These are phyloP conservation scores for Ophiosphaerella narmari DNA, from an alignment of 2,329 filamentous ascomycete species.

Conservation along the genomic window DNA sequence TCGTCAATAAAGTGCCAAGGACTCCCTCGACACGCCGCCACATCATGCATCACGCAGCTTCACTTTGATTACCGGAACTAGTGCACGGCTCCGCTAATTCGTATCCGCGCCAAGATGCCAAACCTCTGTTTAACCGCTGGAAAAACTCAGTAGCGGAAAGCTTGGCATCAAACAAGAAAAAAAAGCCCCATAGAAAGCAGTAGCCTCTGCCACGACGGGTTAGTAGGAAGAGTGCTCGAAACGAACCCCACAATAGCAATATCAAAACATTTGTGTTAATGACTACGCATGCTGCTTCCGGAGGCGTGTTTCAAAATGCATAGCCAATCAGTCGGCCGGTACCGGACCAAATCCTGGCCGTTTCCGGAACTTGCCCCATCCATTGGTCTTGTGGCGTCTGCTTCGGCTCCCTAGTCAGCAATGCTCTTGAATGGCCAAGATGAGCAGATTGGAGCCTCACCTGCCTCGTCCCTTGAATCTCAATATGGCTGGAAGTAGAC, in stretches of 20 bases:
- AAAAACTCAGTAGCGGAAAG: slow-evolving; percentile 17
- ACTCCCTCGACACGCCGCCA: slow-evolving; percentile 2
- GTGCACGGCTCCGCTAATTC: slow-evolving; percentile 11
- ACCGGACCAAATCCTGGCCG: background rate
- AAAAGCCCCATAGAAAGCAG: slow-evolving; percentile 11
- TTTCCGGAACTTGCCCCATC: background rate
- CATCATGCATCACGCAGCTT: slow-evolving; percentile 10
- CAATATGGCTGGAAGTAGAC: slow-evolving; percentile 23
- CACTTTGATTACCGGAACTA: slow-evolving; percentile 10
- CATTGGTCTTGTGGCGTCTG: slow-evolving; percentile 4
- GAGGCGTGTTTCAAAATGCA: slow-evolving; percentile 22
- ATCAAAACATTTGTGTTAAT: slow-evolving; percentile 32
- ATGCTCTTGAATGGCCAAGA: slow-evolving; percentile 18
- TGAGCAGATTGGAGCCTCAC: slow-evolving; percentile 20
- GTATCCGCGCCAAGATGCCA: slow-evolving; percentile 15
- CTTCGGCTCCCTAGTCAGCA: background rate
- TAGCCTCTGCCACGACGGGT: slow-evolving; percentile 9
- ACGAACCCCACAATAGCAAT: slow-evolving; percentile 21
- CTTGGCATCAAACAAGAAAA: slow-evolving; percentile 16
- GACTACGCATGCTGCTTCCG: slow-evolving; percentile 19
- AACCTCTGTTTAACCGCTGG: slow-evolving; percentile 20
- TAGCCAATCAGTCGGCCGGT: slow-evolving; percentile 15
- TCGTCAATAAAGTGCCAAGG: slow-evolving; percentile 7
- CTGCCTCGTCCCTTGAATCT: slow-evolving; percentile 14
- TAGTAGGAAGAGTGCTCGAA: slow-evolving; percentile 9